These are phyloP conservation scores for Neostapfia colusana DNA, from an alignment of 176 grass and related monocot genomes.

Conservation along the genomic window DNA sequence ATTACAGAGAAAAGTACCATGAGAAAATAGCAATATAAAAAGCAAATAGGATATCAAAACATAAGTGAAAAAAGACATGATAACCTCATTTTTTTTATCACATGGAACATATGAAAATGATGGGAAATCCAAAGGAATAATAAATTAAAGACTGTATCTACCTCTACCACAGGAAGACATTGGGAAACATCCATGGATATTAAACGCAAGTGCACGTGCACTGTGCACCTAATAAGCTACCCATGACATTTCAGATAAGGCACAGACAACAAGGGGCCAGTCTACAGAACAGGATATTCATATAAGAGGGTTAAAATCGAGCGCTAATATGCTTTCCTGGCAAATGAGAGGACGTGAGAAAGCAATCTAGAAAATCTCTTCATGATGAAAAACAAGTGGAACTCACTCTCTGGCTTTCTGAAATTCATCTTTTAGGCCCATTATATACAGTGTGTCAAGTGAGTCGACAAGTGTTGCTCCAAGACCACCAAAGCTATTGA, in stretches of 20 bases:
- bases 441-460: conserved; percentile 94
- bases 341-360: conserved; percentile 14
- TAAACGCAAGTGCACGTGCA: too few relatives aligned
- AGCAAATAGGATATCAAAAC: conserved; percentile 18
- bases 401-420: conserved; percentile 96
- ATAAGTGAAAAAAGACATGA: not conserved
- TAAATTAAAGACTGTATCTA: conserved; percentile 9
- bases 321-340: not conserved
- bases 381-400: conserved; percentile 30
- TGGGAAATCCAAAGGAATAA: conserved; percentile 21
- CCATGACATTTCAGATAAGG: conserved; percentile 6
- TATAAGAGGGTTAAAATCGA: conserved; percentile 15
- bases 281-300: conserved; percentile 30
- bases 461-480: conserved; percentile 95
- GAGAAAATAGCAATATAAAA: conserved; percentile 3
- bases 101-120: conserved; percentile 16
- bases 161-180: not conserved
- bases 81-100: conserved; percentile 22
- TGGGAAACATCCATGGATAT: conserved; percentile 1
- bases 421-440: conserved; percentile 97
- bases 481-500: conserved; percentile 96
- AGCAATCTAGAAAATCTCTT: conserved; percentile 9
- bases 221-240: conserved; percentile 24
- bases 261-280: not conserved
- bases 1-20: conserved; percentile 23